Evolutionary conservation across 805 yeast genomes (phyloP).

Genomic region (Pichia manshurica): DNA sequence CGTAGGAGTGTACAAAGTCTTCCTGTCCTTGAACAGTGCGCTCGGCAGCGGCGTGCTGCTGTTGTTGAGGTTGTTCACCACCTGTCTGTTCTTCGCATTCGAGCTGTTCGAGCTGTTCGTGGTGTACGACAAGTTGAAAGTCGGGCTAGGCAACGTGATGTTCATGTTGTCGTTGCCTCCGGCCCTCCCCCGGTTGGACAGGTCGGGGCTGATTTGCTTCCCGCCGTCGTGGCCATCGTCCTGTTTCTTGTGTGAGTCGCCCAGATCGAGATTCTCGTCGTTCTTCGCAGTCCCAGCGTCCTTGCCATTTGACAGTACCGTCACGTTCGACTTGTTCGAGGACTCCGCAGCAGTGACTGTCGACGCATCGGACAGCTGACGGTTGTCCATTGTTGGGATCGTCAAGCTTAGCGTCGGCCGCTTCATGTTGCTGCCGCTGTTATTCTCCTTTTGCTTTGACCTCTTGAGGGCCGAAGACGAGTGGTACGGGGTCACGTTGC

Average conservation of each 20-base stretch:
- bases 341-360: slow-evolving; percentile 13
- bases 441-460: slow-evolving; percentile 4
- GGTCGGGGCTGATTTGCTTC: not conserved
- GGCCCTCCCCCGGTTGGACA: not conserved
- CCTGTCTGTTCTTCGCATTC: slow-evolving; percentile 12
- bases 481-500: slow-evolving; percentile 6
- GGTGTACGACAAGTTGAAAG: slow-evolving; percentile 6
- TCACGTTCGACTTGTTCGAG: slow-evolving; percentile 7
- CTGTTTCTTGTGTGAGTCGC: not conserved
- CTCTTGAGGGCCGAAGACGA: slow-evolving; percentile 4
- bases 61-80: slow-evolving; percentile 4
- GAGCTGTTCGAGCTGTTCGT: slow-evolving; percentile 8
- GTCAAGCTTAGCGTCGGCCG: slow-evolving; percentile 61
- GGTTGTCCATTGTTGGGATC: slow-evolving; percentile 42
- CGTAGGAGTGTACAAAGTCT: slow-evolving; percentile 8
- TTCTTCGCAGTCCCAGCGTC: not conserved
- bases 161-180: not conserved
- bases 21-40: slow-evolving; percentile 8
- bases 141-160: slow-evolving; percentile 7
- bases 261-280: not conserved
- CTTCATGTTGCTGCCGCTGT: slow-evolving; percentile 10
- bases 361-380: slow-evolving; percentile 33
- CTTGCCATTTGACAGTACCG: not conserved
- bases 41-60: slow-evolving; percentile 6
- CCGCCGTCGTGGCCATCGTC: not conserved